Evolutionary conservation across 345 rosid species (phyloP).

Genomic region (Gynandropsis gynandra): DNA sequence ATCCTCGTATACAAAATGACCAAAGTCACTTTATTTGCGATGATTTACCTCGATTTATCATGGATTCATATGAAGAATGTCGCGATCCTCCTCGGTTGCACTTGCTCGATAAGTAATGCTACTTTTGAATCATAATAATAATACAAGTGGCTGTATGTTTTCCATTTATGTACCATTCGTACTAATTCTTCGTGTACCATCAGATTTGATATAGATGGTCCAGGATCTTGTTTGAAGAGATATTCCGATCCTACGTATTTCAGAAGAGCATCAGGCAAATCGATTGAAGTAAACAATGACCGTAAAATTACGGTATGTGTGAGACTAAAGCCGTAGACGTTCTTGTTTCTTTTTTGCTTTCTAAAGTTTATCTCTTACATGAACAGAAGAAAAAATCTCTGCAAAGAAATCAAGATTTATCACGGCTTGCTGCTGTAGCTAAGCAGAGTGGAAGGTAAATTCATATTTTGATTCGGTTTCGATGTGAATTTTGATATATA

Average conservation of each 20-base stretch:
- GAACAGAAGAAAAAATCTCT: constrained; percentile 22
- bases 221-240: constrained; percentile 83
- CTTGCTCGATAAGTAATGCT: constrained; percentile 74
- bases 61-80: constrained; percentile 90
- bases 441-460: constrained; percentile 22
- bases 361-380: constrained; percentile 3
- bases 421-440: constrained; percentile 17
- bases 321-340: not conserved
- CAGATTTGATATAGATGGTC: constrained; percentile 84
- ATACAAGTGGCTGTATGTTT: constrained; percentile 1
- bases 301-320: constrained; percentile 54
- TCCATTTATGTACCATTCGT: constrained; percentile 8
- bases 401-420: constrained; percentile 12
- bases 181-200: constrained; percentile 23
- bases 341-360: not conserved
- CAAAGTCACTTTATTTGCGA: constrained; percentile 70
- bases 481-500: constrained; percentile 7
- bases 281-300: constrained; percentile 31
- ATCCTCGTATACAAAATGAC: constrained; percentile 52
- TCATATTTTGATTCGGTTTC: not conserved
- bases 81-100: constrained; percentile 74
- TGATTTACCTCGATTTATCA: constrained; percentile 74
- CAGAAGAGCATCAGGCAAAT: constrained; percentile 46
- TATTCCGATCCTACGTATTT: constrained; percentile 89
- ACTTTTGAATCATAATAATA: not conserved